Evolutionary conservation across 2,329 filamentous ascomycete species (phyloP), one percentile per base, ranked within the genome.

Genomic region (Botrytis porri): DNA sequence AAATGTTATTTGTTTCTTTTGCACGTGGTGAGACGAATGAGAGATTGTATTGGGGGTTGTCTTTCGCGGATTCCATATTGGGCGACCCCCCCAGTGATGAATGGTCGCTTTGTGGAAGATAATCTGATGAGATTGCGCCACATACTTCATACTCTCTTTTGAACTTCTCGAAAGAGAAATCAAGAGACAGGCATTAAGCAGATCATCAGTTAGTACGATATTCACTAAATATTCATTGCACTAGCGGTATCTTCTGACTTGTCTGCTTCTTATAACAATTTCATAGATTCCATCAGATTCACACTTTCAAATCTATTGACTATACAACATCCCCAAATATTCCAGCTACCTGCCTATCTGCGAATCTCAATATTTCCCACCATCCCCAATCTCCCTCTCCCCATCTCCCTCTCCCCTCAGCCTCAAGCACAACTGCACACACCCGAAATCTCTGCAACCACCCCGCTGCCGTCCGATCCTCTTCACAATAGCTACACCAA

Each of bases 381-480:
- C 18, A 20, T 35, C 32, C 0, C 0, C 25, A 54, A 29, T 32
- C 16, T 32, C 16, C 54, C 29, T 35, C 7, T 35, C 4, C 14
- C 22, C 22, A 57, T 57, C 7, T 29, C 54, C 1, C 41, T 29
- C 22, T 29, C 3, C 48, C 41, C 69, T 71, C 43, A 63, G 41
- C 60, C 69, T 64, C 35, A 62, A 62, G 43, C 22, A 61, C 43
- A 71, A 32, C 69, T 71, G 69, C 63, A 72, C 22, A 32, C 43
- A 69, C 51, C 64, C 70, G 39, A 67, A 14, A 43, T 60, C 51
- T 35, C 51, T 67, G 51, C 70, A 66, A 39, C 22, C 39, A 59
- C 32, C 64, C 70, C 41, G 25, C 57, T 57, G 41, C 70, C 67
- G 67, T 70, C 67, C 57, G 67, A 70, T 70, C 65, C 48, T 67